These are phyloP conservation scores for Aspergillus calidoustus DNA, from an alignment of 2,329 filamentous ascomycete genomes.

Conservation along the genomic window DNA sequence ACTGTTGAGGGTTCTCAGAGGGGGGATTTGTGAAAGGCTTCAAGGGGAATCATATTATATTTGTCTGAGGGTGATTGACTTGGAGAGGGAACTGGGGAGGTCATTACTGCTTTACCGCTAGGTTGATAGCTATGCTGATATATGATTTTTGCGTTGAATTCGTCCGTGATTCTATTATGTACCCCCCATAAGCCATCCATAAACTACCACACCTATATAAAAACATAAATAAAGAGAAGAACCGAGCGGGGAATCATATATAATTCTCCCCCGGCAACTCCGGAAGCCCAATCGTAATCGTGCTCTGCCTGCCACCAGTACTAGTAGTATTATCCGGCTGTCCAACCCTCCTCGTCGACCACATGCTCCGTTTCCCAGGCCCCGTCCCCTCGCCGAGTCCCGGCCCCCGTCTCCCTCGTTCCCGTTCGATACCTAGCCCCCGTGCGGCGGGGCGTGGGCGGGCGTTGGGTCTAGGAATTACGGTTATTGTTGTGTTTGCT, in stretches of 20 bases:
- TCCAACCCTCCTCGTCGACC: background rate
- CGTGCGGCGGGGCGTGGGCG: too few relatives aligned
- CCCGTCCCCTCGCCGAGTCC: background rate
- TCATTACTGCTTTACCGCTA: background rate
- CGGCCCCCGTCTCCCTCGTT: background rate
- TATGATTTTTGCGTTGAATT: background rate
- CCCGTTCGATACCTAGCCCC: background rate
- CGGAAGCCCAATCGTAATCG: slow-evolving; percentile 1
- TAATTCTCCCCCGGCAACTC: slow-evolving; percentile 7
- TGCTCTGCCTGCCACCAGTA: background rate
- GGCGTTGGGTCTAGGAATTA: background rate
- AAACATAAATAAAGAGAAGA: background rate
- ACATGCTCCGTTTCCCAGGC: background rate
- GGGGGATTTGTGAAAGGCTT: background rate
- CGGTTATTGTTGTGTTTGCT: background rate
- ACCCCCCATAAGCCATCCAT: too few relatives aligned
- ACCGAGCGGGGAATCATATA: background rate
- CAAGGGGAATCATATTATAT: background rate
- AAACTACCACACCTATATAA: background rate
- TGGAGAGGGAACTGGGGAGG: background rate
- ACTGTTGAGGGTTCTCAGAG: background rate
- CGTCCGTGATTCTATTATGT: background rate
- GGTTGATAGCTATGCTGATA: background rate
- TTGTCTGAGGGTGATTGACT: too few relatives aligned
- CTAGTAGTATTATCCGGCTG: background rate